phyloP scores from a whole-genome alignment of 345 rosid genomes.

The Camelina hispida region DNA sequence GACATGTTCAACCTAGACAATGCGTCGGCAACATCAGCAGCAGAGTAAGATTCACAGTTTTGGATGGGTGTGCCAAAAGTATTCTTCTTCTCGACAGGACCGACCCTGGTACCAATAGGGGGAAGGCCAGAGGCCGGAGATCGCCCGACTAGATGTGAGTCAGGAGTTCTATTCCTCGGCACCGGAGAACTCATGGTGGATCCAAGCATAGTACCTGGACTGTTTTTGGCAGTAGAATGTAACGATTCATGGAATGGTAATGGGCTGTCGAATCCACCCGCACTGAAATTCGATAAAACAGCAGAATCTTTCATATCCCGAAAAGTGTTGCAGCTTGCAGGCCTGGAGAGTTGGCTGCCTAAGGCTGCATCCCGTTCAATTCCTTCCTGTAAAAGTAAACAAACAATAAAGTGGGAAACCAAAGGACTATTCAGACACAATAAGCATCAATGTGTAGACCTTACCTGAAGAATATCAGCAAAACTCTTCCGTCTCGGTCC shows the following conservation, averaged over 20 bases:
- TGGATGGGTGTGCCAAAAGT: slow-evolving; percentile 50
- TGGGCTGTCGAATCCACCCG: slow-evolving; percentile 53
- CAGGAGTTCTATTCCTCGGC: slow-evolving; percentile 76
- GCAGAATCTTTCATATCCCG: slow-evolving; percentile 57
- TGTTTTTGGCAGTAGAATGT: slow-evolving; percentile 48
- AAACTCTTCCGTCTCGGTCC: slow-evolving; percentile 91
- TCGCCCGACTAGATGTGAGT: slow-evolving; percentile 61
- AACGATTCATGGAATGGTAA: slow-evolving; percentile 53
- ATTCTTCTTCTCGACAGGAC: slow-evolving; percentile 59
- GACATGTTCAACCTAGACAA: slow-evolving; percentile 64
- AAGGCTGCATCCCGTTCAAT: slow-evolving; percentile 61
- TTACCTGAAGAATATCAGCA: slow-evolving; percentile 95
- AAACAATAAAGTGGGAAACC: slow-evolving; percentile 20
- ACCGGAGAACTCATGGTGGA: slow-evolving; percentile 65
- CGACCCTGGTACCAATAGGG: slow-evolving; percentile 65
- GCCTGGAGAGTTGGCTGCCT: slow-evolving; percentile 62
- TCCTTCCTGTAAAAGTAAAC: slow-evolving; percentile 65
- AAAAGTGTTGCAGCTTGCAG: slow-evolving; percentile 74
- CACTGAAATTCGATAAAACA: slow-evolving; percentile 46
- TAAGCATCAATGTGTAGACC: slow-evolving; percentile 12
- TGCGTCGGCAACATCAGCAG: slow-evolving; percentile 64
- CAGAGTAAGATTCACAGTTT: slow-evolving; percentile 54
- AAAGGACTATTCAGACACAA: background rate
- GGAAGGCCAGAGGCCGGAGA: slow-evolving; percentile 64
- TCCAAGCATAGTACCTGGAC: slow-evolving; percentile 50